A percentile compares a stretch with the other conserved stretches of the same genome.
Evolutionary conservation across 345 rosid species (phyloP).

Genomic region (Balakata baccata): DNA sequence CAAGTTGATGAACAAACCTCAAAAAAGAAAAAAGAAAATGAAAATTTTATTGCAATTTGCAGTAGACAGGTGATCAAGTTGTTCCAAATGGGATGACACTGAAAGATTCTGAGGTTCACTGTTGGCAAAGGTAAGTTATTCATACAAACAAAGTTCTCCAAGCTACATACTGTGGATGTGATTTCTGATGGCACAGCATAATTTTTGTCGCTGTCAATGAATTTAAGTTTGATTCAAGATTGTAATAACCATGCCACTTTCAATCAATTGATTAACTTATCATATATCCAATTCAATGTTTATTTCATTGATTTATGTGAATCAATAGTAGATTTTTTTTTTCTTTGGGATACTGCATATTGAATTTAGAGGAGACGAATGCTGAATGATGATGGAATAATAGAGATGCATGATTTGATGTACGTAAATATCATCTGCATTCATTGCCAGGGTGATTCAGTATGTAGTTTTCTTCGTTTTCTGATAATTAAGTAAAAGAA

Average conservation of each 20-base stretch:
- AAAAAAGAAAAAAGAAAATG: not conserved
- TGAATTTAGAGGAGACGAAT: too few species aligned
- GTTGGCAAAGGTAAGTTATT: constrained; percentile 22
- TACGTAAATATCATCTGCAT: too few species aligned
- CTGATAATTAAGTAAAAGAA: too few species aligned
- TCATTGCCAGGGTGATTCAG: too few species aligned
- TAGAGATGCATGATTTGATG: too few species aligned
- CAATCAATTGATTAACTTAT: not conserved
- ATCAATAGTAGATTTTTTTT: not conserved
- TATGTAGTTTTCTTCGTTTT: too few species aligned
- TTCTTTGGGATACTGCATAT: too few species aligned
- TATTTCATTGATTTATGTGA: constrained; percentile 1
- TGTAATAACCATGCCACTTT: not conserved
- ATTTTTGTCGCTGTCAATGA: constrained; percentile 22
- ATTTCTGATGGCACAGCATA: constrained; percentile 15
- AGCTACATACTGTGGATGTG: constrained; percentile 9
- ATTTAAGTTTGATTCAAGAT: constrained; percentile 10
- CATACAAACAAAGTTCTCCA: not conserved
- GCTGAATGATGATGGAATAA: too few species aligned
- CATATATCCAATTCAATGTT: constrained; percentile 2
- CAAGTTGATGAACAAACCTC: constrained; percentile 27
- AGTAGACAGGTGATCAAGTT: constrained; percentile 2
- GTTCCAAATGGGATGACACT: not conserved
- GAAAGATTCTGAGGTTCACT: constrained; percentile 21
- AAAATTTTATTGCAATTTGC: not conserved